phyloP scores from a whole-genome alignment of 176 grass and related monocot genomes.

The Echinochloa phyllopogon region DNA sequence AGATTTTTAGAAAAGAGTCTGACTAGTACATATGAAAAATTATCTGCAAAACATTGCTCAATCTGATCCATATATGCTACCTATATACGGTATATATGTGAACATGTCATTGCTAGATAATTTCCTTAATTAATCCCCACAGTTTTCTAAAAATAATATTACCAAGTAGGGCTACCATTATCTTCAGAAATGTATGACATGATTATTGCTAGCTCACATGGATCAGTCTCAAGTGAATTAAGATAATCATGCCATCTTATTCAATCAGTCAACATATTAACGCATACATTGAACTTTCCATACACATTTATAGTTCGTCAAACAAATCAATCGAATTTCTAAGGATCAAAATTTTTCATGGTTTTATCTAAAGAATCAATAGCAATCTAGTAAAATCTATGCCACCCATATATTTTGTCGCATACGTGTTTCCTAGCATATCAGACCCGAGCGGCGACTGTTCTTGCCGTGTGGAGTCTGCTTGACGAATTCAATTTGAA shows the following conservation, averaged over 20 bases:
- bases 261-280: constrained; percentile 34
- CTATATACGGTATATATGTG: too few species aligned
- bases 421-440: constrained; percentile 23
- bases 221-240: neutral
- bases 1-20: neutral
- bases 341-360: neutral
- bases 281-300: constrained; percentile 31
- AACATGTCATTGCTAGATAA: neutral
- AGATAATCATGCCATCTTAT: constrained; percentile 25
- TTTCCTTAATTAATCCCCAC: too few species aligned
- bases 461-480: constrained; percentile 63
- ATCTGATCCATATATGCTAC: neutral
- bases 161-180: neutral
- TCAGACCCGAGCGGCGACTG: constrained; percentile 53
- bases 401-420: constrained; percentile 43
- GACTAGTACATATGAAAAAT: neutral
- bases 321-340: neutral
- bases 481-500: constrained; percentile 70
- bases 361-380: constrained; percentile 18
- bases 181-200: neutral
- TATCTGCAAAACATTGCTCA: neutral
- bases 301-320: neutral
- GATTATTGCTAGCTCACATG: neutral
- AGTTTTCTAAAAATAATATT: neutral
- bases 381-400: constrained; percentile 17